These are phyloP conservation scores for Geotrichum bryndzae DNA, from an alignment of 1,139 yeast species.

Conservation along the genomic window DNA sequence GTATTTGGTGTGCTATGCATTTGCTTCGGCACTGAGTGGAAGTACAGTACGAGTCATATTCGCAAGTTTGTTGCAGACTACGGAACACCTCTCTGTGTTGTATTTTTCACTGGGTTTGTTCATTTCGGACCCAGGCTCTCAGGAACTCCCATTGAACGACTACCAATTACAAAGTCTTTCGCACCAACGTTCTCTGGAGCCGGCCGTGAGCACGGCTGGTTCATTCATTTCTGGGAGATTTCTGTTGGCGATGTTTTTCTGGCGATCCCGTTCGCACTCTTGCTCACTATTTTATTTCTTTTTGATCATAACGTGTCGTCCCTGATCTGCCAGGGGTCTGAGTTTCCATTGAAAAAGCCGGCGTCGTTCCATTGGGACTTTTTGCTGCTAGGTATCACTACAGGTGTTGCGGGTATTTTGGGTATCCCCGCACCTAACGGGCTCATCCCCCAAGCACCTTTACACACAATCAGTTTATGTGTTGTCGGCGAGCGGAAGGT, in stretches of 20 bases:
- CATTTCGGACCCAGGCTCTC: slow-evolving; percentile 78
- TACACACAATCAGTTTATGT: slow-evolving; percentile 76
- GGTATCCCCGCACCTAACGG: slow-evolving; percentile 98
- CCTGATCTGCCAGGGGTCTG: slow-evolving; percentile 79
- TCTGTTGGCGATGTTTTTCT: slow-evolving; percentile 70
- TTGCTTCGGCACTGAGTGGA: slow-evolving; percentile 54
- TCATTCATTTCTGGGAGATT: slow-evolving; percentile 73
- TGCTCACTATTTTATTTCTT: slow-evolving; percentile 76
- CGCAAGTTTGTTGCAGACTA: slow-evolving; percentile 78
- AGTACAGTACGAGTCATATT: slow-evolving; percentile 51
- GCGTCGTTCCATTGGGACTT: slow-evolving; percentile 93
- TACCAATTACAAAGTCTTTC: slow-evolving; percentile 71
- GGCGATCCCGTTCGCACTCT: slow-evolving; percentile 87
- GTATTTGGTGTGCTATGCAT: slow-evolving; percentile 65
- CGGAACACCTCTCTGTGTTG: slow-evolving; percentile 73
- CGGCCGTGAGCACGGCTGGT: slow-evolving; percentile 57
- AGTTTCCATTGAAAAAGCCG: slow-evolving; percentile 77
- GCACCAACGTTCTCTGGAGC: slow-evolving; percentile 53
- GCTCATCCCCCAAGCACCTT: slow-evolving; percentile 91
- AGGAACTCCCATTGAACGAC: slow-evolving; percentile 46
- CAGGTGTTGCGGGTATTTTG: slow-evolving; percentile 77
- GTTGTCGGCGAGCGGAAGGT: slow-evolving; percentile 35
- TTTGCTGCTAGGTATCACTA: slow-evolving; percentile 72
- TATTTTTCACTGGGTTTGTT: slow-evolving; percentile 85
- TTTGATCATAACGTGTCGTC: slow-evolving; percentile 95